Evolutionary conservation across 2,329 filamentous ascomycete species (phyloP).

Genomic region (Pseudocercospora eumusae): DNA sequence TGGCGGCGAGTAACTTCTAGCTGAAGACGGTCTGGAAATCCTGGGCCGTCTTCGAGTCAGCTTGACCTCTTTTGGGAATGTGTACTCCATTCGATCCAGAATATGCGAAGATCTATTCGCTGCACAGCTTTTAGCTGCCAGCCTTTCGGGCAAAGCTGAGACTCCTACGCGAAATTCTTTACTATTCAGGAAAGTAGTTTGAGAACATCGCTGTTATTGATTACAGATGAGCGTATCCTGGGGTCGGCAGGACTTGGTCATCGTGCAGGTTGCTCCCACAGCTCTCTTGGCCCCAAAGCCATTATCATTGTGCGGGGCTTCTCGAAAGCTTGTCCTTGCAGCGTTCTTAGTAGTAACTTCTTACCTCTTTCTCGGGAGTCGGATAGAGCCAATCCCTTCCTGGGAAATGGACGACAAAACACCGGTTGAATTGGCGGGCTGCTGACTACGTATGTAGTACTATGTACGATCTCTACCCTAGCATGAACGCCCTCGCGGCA

Average conservation of each 20-base stretch:
- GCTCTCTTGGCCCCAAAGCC: slow-evolving; percentile 3
- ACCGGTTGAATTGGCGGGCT: slow-evolving; percentile 9
- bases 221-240: neutral
- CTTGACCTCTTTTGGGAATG: slow-evolving; percentile 4
- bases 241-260: neutral
- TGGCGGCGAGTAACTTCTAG: slow-evolving; percentile 9
- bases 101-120: neutral
- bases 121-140: neutral
- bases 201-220: neutral
- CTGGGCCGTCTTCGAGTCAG: slow-evolving; percentile 5
- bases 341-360: no score
- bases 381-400: neutral
- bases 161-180: neutral
- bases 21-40: neutral
- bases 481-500: slow-evolving; percentile 1
- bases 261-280: neutral
- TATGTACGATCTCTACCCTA: no score
- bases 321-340: neutral
- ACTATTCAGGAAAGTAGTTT: slow-evolving; percentile 2
- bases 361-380: neutral
- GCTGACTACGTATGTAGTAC: no score
- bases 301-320: neutral
- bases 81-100: slow-evolving; percentile 5
- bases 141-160: slow-evolving; percentile 1
- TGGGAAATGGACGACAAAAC: slow-evolving; percentile 7